Conservation (phyloP, 257 asterid genomes). For the Solanum pinnatisectum region DNA sequence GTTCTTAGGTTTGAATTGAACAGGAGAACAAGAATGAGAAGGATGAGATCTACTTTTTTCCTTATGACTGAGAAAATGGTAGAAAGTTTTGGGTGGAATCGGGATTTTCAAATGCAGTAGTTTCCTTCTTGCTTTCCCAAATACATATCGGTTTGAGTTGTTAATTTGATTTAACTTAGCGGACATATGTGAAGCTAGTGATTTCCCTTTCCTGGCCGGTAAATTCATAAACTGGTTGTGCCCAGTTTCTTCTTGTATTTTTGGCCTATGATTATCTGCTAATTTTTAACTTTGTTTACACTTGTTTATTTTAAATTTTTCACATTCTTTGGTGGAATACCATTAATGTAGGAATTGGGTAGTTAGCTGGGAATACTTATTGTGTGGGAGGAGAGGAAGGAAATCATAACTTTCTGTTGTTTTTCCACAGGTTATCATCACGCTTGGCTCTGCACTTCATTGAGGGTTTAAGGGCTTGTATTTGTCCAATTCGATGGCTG, state of each 20-base stretch:
- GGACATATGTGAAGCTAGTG: neutral
- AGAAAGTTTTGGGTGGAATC: neutral
- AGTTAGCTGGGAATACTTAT: neutral
- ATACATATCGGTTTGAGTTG: neutral
- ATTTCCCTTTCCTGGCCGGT: neutral
- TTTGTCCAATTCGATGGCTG: conserved; percentile 27
- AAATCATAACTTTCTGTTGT: neutral
- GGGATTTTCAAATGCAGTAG: neutral
- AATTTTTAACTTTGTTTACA: neutral
- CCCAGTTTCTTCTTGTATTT: neutral
- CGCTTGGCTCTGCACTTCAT: neutral
- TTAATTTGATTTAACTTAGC: conserved; percentile 1
- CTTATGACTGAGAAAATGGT: neutral
- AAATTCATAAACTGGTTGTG: neutral
- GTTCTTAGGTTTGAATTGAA: neutral
- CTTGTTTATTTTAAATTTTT: neutral
- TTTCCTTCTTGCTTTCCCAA: neutral
- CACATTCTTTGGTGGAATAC: neutral
- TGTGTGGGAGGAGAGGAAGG: neutral
- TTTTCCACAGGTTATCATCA: neutral
- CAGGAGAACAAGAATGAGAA: neutral
- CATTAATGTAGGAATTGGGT: neutral
- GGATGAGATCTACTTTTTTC: neutral
- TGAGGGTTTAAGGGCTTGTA: neutral
- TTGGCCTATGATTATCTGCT: neutral